Evolutionary conservation across 495 filamentous ascomycete species (phyloP).

Genomic region (Penicillium tannophilum): DNA sequence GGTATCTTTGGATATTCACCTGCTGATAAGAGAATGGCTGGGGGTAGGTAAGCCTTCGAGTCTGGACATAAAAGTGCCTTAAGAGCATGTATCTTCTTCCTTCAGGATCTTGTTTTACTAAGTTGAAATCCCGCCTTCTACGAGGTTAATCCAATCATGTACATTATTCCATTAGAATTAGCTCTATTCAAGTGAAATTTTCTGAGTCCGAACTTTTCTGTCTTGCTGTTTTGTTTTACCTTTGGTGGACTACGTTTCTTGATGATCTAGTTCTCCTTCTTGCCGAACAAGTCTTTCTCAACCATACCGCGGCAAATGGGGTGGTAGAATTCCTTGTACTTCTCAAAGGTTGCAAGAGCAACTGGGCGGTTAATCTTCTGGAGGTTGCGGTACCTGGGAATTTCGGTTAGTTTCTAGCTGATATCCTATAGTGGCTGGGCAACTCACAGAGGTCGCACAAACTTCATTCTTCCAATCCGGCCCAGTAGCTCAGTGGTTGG

Average conservation of each 20-base stretch:
- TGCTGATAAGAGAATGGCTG: conserved; percentile 38
- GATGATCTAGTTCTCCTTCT: conserved; percentile 23
- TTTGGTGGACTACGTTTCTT: neutral
- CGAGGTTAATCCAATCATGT: conserved; percentile 20
- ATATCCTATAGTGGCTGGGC: neutral
- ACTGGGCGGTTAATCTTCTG: conserved; percentile 70
- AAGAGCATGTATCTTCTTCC: conserved; percentile 4
- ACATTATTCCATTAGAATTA: conserved; percentile 22
- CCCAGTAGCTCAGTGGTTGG: conserved; percentile 75
- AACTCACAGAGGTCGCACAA: conserved; percentile 75
- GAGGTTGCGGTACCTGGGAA: conserved; percentile 61
- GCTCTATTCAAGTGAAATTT: conserved; percentile 7
- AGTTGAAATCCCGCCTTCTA: neutral
- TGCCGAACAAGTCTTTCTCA: conserved; percentile 76
- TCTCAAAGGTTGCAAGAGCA: conserved; percentile 81
- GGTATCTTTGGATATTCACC: conserved; percentile 41
- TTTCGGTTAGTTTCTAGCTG: conserved; percentile 19
- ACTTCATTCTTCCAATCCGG: conserved; percentile 93
- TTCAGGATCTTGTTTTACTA: conserved; percentile 8
- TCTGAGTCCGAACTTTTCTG: conserved; percentile 1
- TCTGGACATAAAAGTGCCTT: conserved; percentile 2
- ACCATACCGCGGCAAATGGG: conserved; percentile 85
- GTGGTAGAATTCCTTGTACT: conserved; percentile 90
- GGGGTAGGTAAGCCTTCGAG: conserved; percentile 27
- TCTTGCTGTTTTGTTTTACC: neutral